Evolutionary conservation across 2,329 filamentous ascomycete genomes (phyloP), one percentile per base, ranked within the genome.

Genomic region (Fusarium secorum): DNA sequence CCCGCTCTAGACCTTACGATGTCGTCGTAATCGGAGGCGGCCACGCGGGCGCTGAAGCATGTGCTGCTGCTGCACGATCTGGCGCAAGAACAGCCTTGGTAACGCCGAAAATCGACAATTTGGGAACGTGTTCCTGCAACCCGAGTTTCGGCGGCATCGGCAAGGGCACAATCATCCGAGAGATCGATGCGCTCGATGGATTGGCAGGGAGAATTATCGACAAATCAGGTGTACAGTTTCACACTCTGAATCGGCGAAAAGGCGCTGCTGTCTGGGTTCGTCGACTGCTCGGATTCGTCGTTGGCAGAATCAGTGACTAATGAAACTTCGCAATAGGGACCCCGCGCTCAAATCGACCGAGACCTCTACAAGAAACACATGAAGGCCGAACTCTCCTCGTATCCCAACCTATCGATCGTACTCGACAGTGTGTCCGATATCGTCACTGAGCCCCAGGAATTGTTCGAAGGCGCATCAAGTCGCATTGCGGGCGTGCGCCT

Each of bases 141-240:
- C 95, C 95, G 4, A 97, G 94, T 71, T 97, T 99, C 78, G 96
- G 96, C 41, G 96, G 96, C n/a, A 98, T 99, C 74, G 96, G 96
- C 46, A 99, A 99, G 80, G 96, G 96, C 20, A 98, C 93, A 14
- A 98, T 99, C 85, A 85, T 99, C 54, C 91, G 95, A 44, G 96
- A 99, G 81, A 91, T 99, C 35, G 96, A 99, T 83, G 96, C 96
- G 1, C 85, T 99, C 65, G 96, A 98, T 77, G 96, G 96, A 1
- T 84, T 99, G 24, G 91, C 94, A 0, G 95, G 94, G 0, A 88
- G 93, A 38, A 91, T 98, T 26, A 94, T 97, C 64, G 96, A 99
- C 82, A 95, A 96, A 79, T 92, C 96, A 6, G 96, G 94, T 10
- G 89, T 98, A n/a, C 95, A 98, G 79, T 99, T 98, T 80, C 90